phyloP scores from a whole-genome alignment of 2,329 filamentous ascomycete genomes.

The Elsinoe arachidis region DNA sequence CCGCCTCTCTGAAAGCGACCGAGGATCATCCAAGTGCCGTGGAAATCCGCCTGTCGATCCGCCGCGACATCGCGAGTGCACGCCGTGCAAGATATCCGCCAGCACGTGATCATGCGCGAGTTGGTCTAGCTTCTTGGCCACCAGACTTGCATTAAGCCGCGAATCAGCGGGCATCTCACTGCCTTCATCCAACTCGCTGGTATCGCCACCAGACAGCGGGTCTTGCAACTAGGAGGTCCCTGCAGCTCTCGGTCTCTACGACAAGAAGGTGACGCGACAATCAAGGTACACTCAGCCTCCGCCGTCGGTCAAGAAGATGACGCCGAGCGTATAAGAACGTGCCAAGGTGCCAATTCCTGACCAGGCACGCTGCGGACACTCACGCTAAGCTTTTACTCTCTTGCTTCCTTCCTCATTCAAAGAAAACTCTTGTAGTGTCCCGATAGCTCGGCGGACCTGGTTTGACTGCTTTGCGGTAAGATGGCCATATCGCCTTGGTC shows the following conservation, averaged over 20 bases:
- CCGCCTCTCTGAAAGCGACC: not conserved
- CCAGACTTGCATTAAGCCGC: conserved; percentile 2
- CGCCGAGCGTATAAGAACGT: not conserved
- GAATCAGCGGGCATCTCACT: not conserved
- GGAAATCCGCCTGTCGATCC: not conserved
- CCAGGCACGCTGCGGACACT: not conserved
- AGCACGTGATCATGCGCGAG: conserved; percentile 3
- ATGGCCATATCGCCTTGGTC: not conserved
- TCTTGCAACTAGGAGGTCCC: not conserved
- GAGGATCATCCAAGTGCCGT: not conserved
- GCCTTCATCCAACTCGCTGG: not conserved
- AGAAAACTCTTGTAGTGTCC: not conserved
- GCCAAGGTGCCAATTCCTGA: conserved; percentile 9
- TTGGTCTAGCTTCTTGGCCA: not conserved
- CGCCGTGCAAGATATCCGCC: not conserved
- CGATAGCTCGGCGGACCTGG: not conserved
- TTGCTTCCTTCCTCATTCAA: conserved; percentile 8
- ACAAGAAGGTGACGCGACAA: conserved; percentile 5
- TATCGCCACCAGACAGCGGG: not conserved
- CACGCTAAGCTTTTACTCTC: conserved; percentile 4
- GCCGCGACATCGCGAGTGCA: not conserved
- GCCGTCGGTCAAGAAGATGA: not conserved
- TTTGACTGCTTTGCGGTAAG: not conserved
- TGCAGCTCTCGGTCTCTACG: not conserved
- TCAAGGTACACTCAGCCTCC: not conserved